These are phyloP conservation scores for Penstemon davidsonii DNA, from an alignment of 257 asterid species.

Conservation along the genomic window DNA sequence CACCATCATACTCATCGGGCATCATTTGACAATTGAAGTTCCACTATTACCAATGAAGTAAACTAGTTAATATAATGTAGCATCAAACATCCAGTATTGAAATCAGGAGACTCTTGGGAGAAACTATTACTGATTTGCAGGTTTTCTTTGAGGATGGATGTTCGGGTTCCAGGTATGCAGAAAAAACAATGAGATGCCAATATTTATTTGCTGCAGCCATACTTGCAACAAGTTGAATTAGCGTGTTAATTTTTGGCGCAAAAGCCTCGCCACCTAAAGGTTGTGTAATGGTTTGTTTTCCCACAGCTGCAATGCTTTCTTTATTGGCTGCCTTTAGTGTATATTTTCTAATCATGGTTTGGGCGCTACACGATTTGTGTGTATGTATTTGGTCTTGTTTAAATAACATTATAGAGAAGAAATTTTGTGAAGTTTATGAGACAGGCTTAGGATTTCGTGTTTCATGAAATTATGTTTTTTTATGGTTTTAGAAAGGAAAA, in stretches of 20 bases:
- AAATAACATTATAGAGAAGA: no score
- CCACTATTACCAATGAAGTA: slow-evolving; percentile 20
- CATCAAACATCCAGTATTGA: slow-evolving; percentile 18
- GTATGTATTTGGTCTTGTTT: no score
- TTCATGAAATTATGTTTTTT: no score
- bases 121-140: slow-evolving; percentile 33
- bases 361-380: no score
- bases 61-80: neutral
- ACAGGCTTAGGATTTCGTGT: no score
- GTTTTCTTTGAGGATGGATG: slow-evolving; percentile 24
- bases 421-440: no score
- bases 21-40: slow-evolving; percentile 24
- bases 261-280: neutral
- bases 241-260: neutral
- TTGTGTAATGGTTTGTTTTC: neutral
- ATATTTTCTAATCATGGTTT: neutral
- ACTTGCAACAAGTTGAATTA: slow-evolving; percentile 1
- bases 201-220: neutral
- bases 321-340: neutral
- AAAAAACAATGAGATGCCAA: slow-evolving; percentile 11
- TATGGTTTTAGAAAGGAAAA: no score
- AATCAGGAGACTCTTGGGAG: slow-evolving; percentile 14
- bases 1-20: slow-evolving; percentile 27
- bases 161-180: slow-evolving; percentile 9
- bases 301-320: neutral